Evolutionary conservation across 805 yeast species (phyloP).

Genomic region (Priceomyces carsonii): DNA sequence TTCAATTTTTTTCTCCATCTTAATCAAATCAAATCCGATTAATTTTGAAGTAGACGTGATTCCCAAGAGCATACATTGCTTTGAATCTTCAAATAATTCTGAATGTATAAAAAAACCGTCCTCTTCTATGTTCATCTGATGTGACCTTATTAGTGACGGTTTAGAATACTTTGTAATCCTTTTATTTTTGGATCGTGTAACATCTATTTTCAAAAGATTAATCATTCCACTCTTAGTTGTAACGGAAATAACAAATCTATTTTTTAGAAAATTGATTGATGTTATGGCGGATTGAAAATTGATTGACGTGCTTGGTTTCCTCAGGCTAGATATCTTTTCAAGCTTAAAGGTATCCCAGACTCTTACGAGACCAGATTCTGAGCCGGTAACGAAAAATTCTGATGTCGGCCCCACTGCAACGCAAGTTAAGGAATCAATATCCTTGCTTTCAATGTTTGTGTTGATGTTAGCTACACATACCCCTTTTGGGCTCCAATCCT

Average conservation of each 20-base stretch:
- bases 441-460: constrained; percentile 53
- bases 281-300: constrained; percentile 53
- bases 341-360: constrained; percentile 76
- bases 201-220: constrained; percentile 37
- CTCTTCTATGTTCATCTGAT: constrained; percentile 28
- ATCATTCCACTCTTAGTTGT: constrained; percentile 49
- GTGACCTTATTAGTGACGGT: constrained; percentile 40
- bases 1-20: constrained; percentile 43
- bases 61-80: constrained; percentile 46
- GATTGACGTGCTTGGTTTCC: constrained; percentile 44
- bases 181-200: constrained; percentile 32
- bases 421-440: constrained; percentile 47
- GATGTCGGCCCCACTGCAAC: constrained; percentile 62
- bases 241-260: constrained; percentile 60
- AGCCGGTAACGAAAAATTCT: constrained; percentile 72
- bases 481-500: constrained; percentile 41
- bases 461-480: constrained; percentile 60
- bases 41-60: constrained; percentile 57
- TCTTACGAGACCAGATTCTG: constrained; percentile 68
- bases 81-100: constrained; percentile 39
- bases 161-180: constrained; percentile 28
- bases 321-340: constrained; percentile 58
- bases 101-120: constrained; percentile 48
- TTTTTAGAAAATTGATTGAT: constrained; percentile 50
- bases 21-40: constrained; percentile 56